A percentile compares a stretch with the other conserved stretches of the same genome.
Conservation (phyloP, 257 asterid genomes). For the Fraxinus cuspidata region DNA sequence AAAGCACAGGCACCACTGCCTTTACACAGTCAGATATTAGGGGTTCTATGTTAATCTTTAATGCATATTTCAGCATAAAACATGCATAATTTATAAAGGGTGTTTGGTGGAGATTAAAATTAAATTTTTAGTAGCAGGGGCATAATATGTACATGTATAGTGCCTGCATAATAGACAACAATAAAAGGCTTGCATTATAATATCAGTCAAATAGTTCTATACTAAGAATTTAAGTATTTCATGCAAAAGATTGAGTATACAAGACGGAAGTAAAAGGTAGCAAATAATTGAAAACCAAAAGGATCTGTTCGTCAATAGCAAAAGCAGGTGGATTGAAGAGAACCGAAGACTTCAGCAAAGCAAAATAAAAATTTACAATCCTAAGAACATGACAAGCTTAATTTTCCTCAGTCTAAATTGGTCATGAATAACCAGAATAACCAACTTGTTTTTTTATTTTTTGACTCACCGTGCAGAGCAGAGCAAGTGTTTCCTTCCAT, state of each 20-base stretch:
- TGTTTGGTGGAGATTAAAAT: too few relatives aligned
- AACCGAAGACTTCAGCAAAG: neutral
- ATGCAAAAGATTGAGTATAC: neutral
- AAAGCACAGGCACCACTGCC: neutral
- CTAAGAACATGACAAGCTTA: neutral
- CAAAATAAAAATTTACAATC: too few relatives aligned
- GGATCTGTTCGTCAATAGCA: neutral
- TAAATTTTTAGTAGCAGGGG: too few relatives aligned
- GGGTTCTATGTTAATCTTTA: neutral
- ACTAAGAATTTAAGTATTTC: neutral
- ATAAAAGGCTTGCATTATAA: slow-evolving; percentile 1
- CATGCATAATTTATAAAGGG: too few relatives aligned
- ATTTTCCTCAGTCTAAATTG: neutral
- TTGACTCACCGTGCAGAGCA: slow-evolving; percentile 80
- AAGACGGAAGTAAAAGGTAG: neutral
- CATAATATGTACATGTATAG: too few relatives aligned
- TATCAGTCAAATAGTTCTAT: slow-evolving; percentile 17
- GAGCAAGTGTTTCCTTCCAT: slow-evolving; percentile 99
- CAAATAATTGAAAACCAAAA: neutral
- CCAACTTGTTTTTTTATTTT: neutral
- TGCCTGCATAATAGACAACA: neutral
- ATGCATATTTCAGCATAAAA: too few relatives aligned
- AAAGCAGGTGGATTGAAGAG: neutral
- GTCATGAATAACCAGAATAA: neutral
- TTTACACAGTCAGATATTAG: neutral